These are phyloP conservation scores for Scolecobasidium constrictum DNA, from an alignment of 2,329 filamentous ascomycete species.

Conservation along the genomic window DNA sequence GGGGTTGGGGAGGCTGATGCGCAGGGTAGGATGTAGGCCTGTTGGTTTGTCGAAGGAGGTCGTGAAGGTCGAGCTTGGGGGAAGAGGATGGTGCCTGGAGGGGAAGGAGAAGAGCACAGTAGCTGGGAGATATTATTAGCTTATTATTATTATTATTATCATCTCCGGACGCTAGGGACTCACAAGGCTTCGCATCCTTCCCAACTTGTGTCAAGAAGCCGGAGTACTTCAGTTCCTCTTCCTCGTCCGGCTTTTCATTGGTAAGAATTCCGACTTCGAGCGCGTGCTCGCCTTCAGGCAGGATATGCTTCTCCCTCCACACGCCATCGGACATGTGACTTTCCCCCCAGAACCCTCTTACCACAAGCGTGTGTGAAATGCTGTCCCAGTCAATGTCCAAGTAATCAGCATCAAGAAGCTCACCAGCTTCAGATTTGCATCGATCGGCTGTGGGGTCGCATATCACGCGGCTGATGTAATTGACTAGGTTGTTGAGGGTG, in stretches of 20 bases:
- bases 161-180: constrained; percentile 13
- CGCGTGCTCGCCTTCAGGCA: constrained; percentile 30
- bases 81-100: constrained; percentile 58
- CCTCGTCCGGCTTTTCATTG: constrained; percentile 51
- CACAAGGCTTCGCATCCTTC: constrained; percentile 57
- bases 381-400: constrained; percentile 72
- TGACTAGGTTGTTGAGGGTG: constrained; percentile 42
- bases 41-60: constrained; percentile 58
- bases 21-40: constrained; percentile 74
- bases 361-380: constrained; percentile 51
- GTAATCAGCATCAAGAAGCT: constrained; percentile 44
- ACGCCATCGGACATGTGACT: constrained; percentile 14
- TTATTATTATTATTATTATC: constrained; percentile 4
- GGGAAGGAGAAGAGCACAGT: constrained; percentile 76
- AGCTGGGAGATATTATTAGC: constrained; percentile 30
- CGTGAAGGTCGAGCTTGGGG: constrained; percentile 40
- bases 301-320: constrained; percentile 37
- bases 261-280: constrained; percentile 75
- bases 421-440: constrained; percentile 40
- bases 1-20: constrained; percentile 48
- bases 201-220: constrained; percentile 72
- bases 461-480: constrained; percentile 40
- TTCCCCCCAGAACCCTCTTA: constrained; percentile 52
- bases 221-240: constrained; percentile 65
- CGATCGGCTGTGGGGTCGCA: constrained; percentile 35